Base-by-base conservation (phyloP, 805 yeast genomes). In the Zygosaccharomyces kombuchaensis region DNA sequence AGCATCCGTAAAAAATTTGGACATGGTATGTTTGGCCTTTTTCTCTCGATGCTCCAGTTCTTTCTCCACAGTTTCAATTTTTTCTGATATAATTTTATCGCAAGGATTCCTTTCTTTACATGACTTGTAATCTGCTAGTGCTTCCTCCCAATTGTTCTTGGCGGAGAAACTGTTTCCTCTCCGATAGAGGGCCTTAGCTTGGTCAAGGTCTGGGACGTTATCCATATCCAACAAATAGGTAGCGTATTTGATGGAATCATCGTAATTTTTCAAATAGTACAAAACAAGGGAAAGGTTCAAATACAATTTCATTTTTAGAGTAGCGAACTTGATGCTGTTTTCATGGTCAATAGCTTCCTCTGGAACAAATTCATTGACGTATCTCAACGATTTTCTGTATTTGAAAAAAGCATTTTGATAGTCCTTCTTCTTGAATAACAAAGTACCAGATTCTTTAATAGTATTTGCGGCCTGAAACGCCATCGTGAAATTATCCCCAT, bases 331-430 rank as follows among this genome's bases (percentile, higher is more conserved):
- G 4, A 54, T 53, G 52, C 67, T 72, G 63, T 74, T 69, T 16
- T 75, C 77, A 10, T 79, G 75, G 53, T 82, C 83, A 22, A 72
- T 63, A 36, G 82, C 89, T 27, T 67, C 65, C 55, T 84, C 93
- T 0, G 95, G 93, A 12, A 82, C 71, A 53, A 75, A 77, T 62
- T 84, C 91, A 70, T 81, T 80, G 27, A 82, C 75, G 55, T 85
- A 86, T 47, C 88, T 69, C 44, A 84, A 62, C 9, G 87, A 73
- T 60, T 86, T 86, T 32, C 61, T 69, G 60, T 82, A 86, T 61
- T 86, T 86, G 52, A 79, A 70, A 12, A 72, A 65, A 0, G 91
- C 82, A 34, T 79, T 75, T 26, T 69, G 54, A 40, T 61, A 69
- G 25, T 73, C 73, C 10, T 78, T 78, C 31, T 66, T 60, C 53